Evolutionary conservation across 768 basidiomycete species (phyloP).

Genomic region (Suillus ampliporus): DNA sequence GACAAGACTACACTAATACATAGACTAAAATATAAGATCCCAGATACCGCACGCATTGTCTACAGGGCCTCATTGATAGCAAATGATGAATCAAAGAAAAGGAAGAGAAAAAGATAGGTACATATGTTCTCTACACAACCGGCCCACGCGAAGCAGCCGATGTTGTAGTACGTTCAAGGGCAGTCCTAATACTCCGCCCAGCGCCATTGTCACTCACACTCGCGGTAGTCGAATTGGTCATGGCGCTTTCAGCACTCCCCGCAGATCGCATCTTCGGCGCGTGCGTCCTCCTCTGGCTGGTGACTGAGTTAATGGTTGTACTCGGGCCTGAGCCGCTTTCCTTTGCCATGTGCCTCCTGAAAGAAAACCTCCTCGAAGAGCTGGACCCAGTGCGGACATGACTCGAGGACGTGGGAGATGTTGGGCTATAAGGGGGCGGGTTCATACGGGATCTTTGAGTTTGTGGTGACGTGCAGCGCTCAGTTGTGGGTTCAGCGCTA

Average conservation of each 20-base stretch:
- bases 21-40: not conserved
- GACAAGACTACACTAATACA: not conserved
- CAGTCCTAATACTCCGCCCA: not conserved
- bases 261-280: not conserved
- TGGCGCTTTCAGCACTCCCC: not conserved
- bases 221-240: not conserved
- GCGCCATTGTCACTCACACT: constrained; percentile 4
- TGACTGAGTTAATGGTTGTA: constrained; percentile 17
- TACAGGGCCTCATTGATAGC: not conserved
- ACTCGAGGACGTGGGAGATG: constrained; percentile 4
- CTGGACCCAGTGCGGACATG: not conserved
- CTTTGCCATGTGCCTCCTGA: constrained; percentile 8
- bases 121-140: constrained; percentile 8
- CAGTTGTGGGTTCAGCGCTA: constrained; percentile 5
- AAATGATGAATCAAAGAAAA: not conserved
- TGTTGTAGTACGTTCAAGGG: constrained; percentile 10
- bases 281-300: not conserved
- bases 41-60: not conserved
- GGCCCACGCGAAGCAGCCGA: constrained; percentile 9
- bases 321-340: constrained; percentile 17
- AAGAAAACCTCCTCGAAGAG: constrained; percentile 4
- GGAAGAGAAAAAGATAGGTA: not conserved
- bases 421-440: constrained; percentile 32
- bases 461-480: constrained; percentile 6
- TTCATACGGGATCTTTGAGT: constrained; percentile 27